Conservation (phyloP, 2,329 filamentous ascomycete species). For the Diaporthe australafricana region DNA sequence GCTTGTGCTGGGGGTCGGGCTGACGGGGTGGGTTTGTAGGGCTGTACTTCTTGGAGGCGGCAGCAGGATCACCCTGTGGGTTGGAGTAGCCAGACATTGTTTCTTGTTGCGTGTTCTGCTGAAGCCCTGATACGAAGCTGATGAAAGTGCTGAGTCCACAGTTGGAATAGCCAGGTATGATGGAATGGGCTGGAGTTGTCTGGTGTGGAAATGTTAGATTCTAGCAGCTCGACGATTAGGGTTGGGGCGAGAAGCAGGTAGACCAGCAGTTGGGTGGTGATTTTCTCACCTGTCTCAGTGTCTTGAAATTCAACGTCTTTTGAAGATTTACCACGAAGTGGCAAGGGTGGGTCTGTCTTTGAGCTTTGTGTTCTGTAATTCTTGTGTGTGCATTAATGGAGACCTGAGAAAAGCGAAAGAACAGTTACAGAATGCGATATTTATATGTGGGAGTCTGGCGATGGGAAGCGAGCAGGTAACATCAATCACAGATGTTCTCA, state of each 20-base stretch:
- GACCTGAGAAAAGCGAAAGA: background rate
- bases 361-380: background rate
- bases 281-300: background rate
- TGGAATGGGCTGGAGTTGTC: too few relatives aligned
- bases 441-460: background rate
- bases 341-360: background rate
- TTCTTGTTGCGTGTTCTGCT: background rate
- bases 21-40: background rate
- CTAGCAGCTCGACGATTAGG: too few relatives aligned
- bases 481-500: background rate
- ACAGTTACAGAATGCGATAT: background rate
- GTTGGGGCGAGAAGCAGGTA: background rate
- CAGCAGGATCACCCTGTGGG: too few relatives aligned
- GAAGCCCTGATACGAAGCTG: background rate
- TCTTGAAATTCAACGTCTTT: background rate
- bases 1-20: background rate
- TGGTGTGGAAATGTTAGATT: too few relatives aligned
- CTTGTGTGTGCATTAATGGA: background rate
- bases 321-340: background rate
- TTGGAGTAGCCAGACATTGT: background rate
- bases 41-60: background rate
- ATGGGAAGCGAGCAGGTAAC: background rate
- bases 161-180: too few relatives aligned
- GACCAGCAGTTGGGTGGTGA: background rate
- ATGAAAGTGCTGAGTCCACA: background rate